Evolutionary conservation across 345 rosid species (phyloP).

Genomic region (Limnanthes douglasii): DNA sequence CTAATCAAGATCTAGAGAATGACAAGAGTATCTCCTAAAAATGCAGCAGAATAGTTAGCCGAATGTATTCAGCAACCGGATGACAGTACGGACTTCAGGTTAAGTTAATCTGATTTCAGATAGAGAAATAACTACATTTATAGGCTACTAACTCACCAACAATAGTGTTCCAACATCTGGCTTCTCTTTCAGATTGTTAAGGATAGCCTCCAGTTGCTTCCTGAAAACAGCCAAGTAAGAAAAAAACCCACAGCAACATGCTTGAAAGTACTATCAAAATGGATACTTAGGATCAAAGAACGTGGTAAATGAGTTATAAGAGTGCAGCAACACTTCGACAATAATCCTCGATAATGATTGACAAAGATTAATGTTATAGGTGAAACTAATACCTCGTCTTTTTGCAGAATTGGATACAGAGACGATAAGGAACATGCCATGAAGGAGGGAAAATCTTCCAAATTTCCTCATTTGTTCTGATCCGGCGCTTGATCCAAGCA

Average conservation of each 20-base stretch:
- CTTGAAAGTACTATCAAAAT: neutral
- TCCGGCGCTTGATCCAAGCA: conserved; percentile 97
- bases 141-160: conserved; percentile 65
- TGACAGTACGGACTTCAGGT: no score
- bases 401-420: conserved; percentile 93
- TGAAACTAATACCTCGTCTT: conserved; percentile 55
- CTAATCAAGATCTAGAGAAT: no score
- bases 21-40: no score
- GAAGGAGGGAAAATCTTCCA: conserved; percentile 93
- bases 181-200: conserved; percentile 74
- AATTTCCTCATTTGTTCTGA: conserved; percentile 89
- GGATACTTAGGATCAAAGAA: no score
- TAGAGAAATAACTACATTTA: no score
- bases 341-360: no score
- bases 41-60: no score
- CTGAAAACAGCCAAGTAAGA: conserved; percentile 24
- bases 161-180: conserved; percentile 81
- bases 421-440: conserved; percentile 95
- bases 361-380: no score
- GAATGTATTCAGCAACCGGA: no score
- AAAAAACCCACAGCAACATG: neutral
- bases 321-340: no score
- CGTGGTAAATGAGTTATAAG: no score
- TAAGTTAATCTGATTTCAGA: no score
- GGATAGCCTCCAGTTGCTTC: conserved; percentile 84